These are phyloP conservation scores for Podospora tetraspora DNA, from an alignment of 495 filamentous ascomycete species.

Conservation along the genomic window DNA sequence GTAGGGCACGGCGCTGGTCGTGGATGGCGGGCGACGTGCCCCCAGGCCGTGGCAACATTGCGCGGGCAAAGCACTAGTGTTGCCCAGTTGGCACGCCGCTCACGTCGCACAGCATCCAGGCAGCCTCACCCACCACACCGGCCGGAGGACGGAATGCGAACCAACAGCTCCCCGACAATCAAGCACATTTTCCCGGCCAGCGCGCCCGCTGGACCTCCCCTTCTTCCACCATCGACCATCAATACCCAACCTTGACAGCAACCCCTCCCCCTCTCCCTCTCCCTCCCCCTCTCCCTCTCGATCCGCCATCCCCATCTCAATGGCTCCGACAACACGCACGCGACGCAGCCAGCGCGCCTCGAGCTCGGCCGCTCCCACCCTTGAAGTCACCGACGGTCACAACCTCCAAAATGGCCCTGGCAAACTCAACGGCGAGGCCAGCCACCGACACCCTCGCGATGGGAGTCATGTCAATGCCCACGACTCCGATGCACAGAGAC, in stretches of 20 bases:
- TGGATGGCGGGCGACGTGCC: neutral
- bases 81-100: neutral
- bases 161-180: neutral
- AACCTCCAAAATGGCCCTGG: too few relatives aligned
- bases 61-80: too few relatives aligned
- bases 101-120: neutral
- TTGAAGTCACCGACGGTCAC: too few relatives aligned
- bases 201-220: neutral
- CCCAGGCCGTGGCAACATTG: too few relatives aligned
- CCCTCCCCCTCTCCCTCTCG: neutral
- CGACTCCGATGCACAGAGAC: conserved; percentile 1
- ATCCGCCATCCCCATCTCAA: neutral
- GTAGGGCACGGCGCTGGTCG: neutral
- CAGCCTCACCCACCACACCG: neutral
- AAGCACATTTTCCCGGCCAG: too few relatives aligned
- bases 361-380: too few relatives aligned
- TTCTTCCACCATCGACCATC: too few relatives aligned
- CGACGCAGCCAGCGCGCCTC: neutral
- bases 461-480: neutral
- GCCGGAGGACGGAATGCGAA: neutral
- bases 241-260: too few relatives aligned
- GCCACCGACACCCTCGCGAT: neutral
- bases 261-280: too few relatives aligned
- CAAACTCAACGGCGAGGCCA: neutral
- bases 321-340: neutral